Percentiles rank a stretch among this genome's conserved stretches.
Evolutionary conservation across 1,284 basidiomycete species (phyloP).

Genomic region (Peniophora sp.): DNA sequence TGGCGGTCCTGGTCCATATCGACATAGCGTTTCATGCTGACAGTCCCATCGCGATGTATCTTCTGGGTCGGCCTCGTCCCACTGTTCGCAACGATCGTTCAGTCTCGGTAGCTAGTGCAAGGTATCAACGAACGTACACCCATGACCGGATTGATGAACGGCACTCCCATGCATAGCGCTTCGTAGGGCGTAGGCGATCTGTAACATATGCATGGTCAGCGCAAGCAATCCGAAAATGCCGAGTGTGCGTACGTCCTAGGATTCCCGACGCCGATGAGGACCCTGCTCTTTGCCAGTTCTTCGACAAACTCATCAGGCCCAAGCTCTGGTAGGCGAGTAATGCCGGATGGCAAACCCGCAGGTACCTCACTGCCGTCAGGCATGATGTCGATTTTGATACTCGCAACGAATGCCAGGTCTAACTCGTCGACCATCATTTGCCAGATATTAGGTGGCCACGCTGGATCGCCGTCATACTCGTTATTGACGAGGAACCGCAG

Average conservation of each 20-base stretch:
- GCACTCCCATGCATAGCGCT: constrained; percentile 9
- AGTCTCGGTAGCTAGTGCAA: background rate
- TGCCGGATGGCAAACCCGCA: constrained; percentile 4
- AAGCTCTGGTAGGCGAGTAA: background rate
- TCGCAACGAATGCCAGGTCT: background rate
- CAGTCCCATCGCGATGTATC: background rate
- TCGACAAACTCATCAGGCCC: constrained; percentile 1
- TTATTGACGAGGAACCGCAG: background rate
- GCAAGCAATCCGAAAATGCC: too few species aligned
- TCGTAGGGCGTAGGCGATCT: constrained; percentile 9
- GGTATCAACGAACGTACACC: background rate
- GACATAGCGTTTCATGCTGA: background rate
- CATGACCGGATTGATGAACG: constrained; percentile 8
- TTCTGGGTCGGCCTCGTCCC: background rate
- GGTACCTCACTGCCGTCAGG: background rate
- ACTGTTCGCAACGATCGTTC: background rate
- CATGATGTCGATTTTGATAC: background rate
- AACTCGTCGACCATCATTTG: background rate
- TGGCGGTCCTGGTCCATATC: background rate
- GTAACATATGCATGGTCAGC: background rate
- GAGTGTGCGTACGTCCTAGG: constrained; percentile 1
- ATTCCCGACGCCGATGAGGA: constrained; percentile 6
- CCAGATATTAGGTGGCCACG: background rate
- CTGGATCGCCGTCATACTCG: background rate
- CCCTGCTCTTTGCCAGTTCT: constrained; percentile 2